Evolutionary conservation across 169 alveolate genomes (phyloP).

Genomic region (Plasmodium vinckei): DNA sequence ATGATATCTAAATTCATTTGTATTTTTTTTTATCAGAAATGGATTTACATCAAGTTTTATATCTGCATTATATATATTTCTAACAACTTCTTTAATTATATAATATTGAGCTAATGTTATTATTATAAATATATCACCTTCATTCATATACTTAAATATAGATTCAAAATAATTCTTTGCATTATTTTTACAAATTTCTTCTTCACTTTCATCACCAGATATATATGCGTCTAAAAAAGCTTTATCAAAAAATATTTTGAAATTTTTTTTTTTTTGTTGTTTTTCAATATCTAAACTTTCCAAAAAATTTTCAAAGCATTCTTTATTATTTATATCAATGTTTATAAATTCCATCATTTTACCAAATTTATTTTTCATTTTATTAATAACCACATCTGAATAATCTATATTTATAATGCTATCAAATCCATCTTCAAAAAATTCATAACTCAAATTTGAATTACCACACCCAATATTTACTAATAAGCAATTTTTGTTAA

Average conservation of each 20-base stretch:
- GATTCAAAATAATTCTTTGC: conserved; percentile 78
- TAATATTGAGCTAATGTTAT: conserved; percentile 83
- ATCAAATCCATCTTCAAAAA: conserved; percentile 79
- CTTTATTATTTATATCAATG: conserved; percentile 77
- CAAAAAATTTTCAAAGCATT: conserved; percentile 21
- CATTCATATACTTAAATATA: conserved; percentile 74
- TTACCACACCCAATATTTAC: conserved; percentile 85
- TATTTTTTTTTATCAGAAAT: conserved; percentile 59
- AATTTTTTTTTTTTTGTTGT: conserved; percentile 46
- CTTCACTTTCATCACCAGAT: conserved; percentile 80
- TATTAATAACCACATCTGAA: conserved; percentile 79
- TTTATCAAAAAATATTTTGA: conserved; percentile 83
- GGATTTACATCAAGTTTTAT: conserved; percentile 80
- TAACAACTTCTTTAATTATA: conserved; percentile 80
- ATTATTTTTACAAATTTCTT: conserved; percentile 77
- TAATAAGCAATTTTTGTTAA: conserved; percentile 65
- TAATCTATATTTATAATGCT: conserved; percentile 79
- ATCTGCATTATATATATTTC: conserved; percentile 78
- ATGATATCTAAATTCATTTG: conserved; percentile 46
- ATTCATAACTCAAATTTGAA: conserved; percentile 78
- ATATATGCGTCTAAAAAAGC: conserved; percentile 86
- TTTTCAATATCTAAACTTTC: conserved; percentile 52
- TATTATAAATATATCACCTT: conserved; percentile 81
- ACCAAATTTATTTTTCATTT: conserved; percentile 76
- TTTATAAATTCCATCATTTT: conserved; percentile 73